Evolutionary conservation across 148 eudicot species (phyloP).

Genomic region (Rhododendron simsii): DNA sequence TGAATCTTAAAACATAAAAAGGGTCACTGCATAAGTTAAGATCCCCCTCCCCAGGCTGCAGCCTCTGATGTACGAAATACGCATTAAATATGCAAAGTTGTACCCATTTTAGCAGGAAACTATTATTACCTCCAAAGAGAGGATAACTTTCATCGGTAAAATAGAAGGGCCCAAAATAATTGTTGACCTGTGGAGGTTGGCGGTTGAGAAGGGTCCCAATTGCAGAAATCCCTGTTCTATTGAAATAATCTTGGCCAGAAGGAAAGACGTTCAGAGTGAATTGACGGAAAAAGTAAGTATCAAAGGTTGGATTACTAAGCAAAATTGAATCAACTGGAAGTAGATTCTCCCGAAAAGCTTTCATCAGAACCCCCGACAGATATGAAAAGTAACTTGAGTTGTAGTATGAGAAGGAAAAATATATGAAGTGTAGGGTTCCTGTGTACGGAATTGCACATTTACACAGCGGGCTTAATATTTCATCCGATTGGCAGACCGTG

Average conservation of each 20-base stretch:
- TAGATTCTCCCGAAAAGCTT: conserved; percentile 5
- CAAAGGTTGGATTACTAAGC: conserved; percentile 37
- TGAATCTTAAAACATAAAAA: background rate
- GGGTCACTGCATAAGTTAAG: background rate
- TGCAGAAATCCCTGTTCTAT: conserved; percentile 45
- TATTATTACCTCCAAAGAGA: background rate
- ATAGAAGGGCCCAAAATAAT: conserved; percentile 57
- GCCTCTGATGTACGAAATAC: background rate
- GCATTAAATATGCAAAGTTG: background rate
- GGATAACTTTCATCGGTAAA: conserved; percentile 42
- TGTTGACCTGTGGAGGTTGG: background rate
- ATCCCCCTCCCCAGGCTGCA: background rate
- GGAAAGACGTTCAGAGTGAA: conserved; percentile 57
- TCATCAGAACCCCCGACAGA: conserved; percentile 24
- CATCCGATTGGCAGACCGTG: background rate
- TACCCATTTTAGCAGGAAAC: background rate
- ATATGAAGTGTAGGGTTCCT: conserved; percentile 53
- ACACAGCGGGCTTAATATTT: conserved; percentile 21
- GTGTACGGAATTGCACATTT: conserved; percentile 68
- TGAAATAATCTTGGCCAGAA: conserved; percentile 40
- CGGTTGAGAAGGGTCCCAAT: conserved; percentile 47
- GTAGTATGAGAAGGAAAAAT: conserved; percentile 55
- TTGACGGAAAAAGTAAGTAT: conserved; percentile 25
- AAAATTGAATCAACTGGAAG: conserved; percentile 73
- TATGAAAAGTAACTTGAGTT: conserved; percentile 8